A percentile compares a stretch with the other conserved stretches of the same genome.
These are phyloP conservation scores for Cutaneotrichosporon cavernicola DNA, from an alignment of 1,284 basidiomycete genomes.

Conservation along the genomic window DNA sequence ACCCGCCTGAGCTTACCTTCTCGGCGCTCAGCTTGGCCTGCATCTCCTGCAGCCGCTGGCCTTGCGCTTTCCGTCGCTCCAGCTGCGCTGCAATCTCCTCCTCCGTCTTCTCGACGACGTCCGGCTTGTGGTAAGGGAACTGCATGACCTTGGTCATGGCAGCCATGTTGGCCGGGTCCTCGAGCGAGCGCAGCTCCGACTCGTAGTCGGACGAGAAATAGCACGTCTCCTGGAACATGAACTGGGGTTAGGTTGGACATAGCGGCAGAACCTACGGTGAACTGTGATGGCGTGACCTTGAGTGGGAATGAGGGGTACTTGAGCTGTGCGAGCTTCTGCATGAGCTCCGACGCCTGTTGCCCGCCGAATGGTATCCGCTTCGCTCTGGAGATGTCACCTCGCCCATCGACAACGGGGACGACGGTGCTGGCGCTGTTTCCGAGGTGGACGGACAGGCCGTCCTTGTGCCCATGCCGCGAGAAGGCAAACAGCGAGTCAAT, in stretches of 20 bases:
- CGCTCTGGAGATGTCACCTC: constrained; percentile 73
- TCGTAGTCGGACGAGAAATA: constrained; percentile 80
- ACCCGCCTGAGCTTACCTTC: constrained; percentile 59
- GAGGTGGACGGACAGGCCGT: constrained; percentile 69
- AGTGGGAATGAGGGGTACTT: constrained; percentile 88
- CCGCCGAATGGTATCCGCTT: constrained; percentile 94
- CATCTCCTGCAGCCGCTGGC: constrained; percentile 83
- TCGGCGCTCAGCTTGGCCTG: constrained; percentile 83
- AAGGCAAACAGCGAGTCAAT: constrained; percentile 93
- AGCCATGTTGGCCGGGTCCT: constrained; percentile 65
- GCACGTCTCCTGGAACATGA: constrained; percentile 86
- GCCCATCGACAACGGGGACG: constrained; percentile 77
- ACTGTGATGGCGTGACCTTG: constrained; percentile 58
- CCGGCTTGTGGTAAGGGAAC: constrained; percentile 73
- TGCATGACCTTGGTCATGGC: constrained; percentile 72
- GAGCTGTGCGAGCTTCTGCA: constrained; percentile 87
- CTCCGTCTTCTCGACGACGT: constrained; percentile 81
- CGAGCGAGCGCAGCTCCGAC: constrained; percentile 64
- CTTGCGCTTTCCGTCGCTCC: constrained; percentile 81
- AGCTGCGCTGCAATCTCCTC: constrained; percentile 77
- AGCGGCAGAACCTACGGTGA: constrained; percentile 55
- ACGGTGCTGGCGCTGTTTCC: constrained; percentile 67
- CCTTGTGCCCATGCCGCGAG: constrained; percentile 56
- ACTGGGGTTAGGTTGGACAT: constrained; percentile 56
- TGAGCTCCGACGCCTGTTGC: constrained; percentile 82